Evolutionary conservation across 192 early-diverging fungal genomes (phyloP), one percentile per base, ranked within the genome.

Genomic region (Allomyces javanicus): DNA sequence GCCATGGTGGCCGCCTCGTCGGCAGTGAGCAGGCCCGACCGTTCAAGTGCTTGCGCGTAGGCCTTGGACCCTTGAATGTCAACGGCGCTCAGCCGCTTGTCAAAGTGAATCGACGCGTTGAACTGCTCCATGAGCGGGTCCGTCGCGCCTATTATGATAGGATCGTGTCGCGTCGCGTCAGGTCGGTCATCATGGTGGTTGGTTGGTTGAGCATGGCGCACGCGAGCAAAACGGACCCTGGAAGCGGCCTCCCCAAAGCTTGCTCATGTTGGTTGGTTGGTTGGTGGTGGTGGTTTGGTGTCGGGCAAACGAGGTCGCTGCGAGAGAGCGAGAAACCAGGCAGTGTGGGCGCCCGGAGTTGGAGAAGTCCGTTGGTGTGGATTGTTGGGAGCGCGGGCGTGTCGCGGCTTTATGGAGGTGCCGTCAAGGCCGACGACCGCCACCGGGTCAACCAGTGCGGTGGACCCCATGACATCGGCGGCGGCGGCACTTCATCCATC

Each of bases 41-140:
- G 77, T 11, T 72, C 74, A 0, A 95, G 79, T 1, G 92, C 93
- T 63, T 89, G 87, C 69, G 87, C 86, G 72, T 96, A 96, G 12
- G 90, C 93, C 67, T 88, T 84, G 11, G 92, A 94, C 0, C 91
- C 96, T 61, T 74, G 69, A 68, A 90, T 81, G 70, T 99, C 96
- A 44, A 88, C 96, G 26, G 84, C 79, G 74, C 84, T 87, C 89
- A 99, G 92, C 10, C 90, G 90, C 22, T 83, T 82, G 73, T 99
- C 96, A 76, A 94, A 99, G 65, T 82, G 78, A 65, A 99, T 89
- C 1, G 93, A 96, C 67, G 86, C 90, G 73, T 99, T 99, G 79
- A 99, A 96, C 61, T 79, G 81, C 64, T 94, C 88, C 96, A 99
- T 99, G 11, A 96, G 73, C 21, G 96, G 94, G 78, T 99, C 96